phyloP scores from a whole-genome alignment of 2,329 filamentous ascomycete species.

The Xylaria sp. region DNA sequence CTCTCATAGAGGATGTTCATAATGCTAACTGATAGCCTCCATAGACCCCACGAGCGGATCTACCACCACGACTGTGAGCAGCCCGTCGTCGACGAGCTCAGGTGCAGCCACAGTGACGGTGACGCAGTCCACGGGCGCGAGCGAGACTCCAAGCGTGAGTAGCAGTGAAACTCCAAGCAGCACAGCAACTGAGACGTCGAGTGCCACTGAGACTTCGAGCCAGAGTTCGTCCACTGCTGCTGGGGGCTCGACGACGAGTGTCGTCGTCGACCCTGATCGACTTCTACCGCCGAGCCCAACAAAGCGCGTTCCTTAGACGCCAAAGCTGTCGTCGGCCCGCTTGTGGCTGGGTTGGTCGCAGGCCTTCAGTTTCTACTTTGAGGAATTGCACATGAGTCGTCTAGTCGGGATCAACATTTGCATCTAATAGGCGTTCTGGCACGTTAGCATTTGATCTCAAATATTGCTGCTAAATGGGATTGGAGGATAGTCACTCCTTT shows the following conservation, averaged over 20 bases:
- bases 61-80: not conserved
- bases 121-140: slow-evolving; percentile 1
- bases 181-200: no score
- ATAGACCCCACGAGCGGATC: slow-evolving; percentile 19
- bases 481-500: not conserved
- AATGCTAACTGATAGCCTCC: not conserved
- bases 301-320: slow-evolving; percentile 13
- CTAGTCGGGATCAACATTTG: not conserved
- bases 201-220: not conserved
- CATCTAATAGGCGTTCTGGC: not conserved
- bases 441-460: no score
- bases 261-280: not conserved
- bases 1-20: not conserved
- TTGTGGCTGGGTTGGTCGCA: slow-evolving; percentile 15
- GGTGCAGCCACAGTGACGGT: not conserved
- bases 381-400: not conserved
- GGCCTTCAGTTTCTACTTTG: slow-evolving; percentile 14
- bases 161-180: no score
- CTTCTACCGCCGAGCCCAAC: not conserved
- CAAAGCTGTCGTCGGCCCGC: slow-evolving; percentile 9
- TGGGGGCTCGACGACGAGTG: slow-evolving; percentile 6
- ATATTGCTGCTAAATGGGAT: not conserved
- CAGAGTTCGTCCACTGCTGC: not conserved
- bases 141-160: not conserved
- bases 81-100: not conserved